Conservation (phyloP, 139 green algal genomes). For the Coelastrella sp. region DNA sequence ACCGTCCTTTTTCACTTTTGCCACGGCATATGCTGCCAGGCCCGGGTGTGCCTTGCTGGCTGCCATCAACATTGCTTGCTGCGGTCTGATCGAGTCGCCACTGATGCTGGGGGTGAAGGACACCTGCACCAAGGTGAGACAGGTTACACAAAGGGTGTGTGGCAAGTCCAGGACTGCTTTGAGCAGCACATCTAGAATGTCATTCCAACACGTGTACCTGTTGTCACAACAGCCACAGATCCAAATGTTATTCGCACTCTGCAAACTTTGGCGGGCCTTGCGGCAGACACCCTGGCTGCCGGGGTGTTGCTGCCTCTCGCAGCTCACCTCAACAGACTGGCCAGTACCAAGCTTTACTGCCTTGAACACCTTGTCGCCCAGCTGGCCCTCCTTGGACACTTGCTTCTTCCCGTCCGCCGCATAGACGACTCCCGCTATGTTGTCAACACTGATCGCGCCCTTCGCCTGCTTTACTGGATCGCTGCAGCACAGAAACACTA, state of each 20-base stretch:
- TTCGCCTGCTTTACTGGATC: background rate
- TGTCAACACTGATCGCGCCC: background rate
- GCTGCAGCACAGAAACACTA: background rate
- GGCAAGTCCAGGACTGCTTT: background rate
- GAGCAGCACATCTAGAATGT: background rate
- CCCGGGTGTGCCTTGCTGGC: slow-evolving; percentile 38
- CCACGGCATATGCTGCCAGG: slow-evolving; percentile 57
- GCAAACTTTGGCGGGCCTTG: background rate
- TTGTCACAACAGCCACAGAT: background rate
- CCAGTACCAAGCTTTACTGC: background rate
- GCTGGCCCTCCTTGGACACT: slow-evolving; percentile 23
- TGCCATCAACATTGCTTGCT: slow-evolving; percentile 63
- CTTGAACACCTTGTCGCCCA: slow-evolving; percentile 20
- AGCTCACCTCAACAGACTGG: slow-evolving; percentile 41
- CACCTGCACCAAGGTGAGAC: slow-evolving; percentile 45
- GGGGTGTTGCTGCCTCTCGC: background rate
- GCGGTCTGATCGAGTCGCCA: slow-evolving; percentile 53
- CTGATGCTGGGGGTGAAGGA: slow-evolving; percentile 26
- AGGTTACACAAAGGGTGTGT: background rate
- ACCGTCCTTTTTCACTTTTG: slow-evolving; percentile 53
- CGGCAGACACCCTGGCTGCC: background rate
- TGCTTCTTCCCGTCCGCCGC: slow-evolving; percentile 38
- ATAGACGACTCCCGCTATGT: background rate
- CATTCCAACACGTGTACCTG: no score
- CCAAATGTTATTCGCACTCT: background rate